Evolutionary conservation across 2,329 filamentous ascomycete genomes (phyloP).

Genomic region (Emergomyces africanus): DNA sequence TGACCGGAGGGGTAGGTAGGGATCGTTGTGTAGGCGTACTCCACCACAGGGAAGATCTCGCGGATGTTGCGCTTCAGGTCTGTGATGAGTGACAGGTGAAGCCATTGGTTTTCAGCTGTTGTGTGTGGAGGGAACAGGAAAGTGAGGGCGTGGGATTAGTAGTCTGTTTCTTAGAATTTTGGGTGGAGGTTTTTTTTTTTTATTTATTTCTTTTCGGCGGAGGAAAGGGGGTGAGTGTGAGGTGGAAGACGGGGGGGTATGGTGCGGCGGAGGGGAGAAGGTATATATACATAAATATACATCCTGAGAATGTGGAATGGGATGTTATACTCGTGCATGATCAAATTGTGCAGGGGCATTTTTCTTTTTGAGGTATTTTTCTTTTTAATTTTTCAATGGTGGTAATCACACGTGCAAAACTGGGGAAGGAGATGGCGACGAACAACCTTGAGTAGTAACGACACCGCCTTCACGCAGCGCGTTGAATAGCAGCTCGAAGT

Average conservation of each 20-base stretch:
- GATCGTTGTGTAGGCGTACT: constrained; percentile 98
- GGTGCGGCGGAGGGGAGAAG: not conserved
- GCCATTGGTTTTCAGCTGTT: constrained; percentile 96
- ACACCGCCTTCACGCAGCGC: constrained; percentile 92
- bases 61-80: constrained; percentile 95
- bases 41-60: constrained; percentile 91
- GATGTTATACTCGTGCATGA: not conserved
- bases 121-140: not conserved
- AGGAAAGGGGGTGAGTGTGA: not conserved
- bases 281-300: not conserved
- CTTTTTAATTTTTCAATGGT: not conserved
- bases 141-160: constrained; percentile 8
- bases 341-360: not conserved
- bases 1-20: constrained; percentile 98
- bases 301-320: not conserved
- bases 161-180: constrained; percentile 6
- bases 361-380: not conserved
- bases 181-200: not conserved
- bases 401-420: constrained; percentile 24
- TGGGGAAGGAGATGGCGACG: constrained; percentile 73
- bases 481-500: constrained; percentile 86
- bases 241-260: not conserved
- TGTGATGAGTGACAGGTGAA: constrained; percentile 86
- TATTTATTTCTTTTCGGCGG: not conserved
- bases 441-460: constrained; percentile 99